phyloP scores from a whole-genome alignment of 306 rosid genomes.

The Casuarina equisetifolia region DNA sequence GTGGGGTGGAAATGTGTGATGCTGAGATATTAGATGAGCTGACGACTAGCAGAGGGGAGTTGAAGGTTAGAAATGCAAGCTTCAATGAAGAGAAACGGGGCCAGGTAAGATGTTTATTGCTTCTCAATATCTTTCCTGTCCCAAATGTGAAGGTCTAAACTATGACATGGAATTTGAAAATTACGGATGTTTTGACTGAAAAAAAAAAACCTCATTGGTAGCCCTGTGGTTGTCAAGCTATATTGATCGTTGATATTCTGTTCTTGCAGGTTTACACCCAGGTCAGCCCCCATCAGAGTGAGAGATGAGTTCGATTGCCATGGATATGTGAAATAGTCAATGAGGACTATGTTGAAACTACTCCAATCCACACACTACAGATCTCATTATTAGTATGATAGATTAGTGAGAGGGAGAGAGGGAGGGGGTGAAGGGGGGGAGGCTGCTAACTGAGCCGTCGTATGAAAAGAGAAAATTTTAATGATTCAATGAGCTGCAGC shows the following conservation, averaged over 20 bases:
- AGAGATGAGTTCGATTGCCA: neutral
- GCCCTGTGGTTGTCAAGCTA: neutral
- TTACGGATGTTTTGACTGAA: neutral
- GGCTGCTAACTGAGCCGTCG: neutral
- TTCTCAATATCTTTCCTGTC: neutral
- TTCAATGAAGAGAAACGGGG: constrained; percentile 55
- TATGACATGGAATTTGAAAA: neutral
- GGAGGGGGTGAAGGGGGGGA: neutral
- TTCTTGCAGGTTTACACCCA: constrained; percentile 46
- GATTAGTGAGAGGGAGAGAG: neutral
- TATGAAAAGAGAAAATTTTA: neutral
- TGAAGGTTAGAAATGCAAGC: constrained; percentile 65
- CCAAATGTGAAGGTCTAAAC: neutral
- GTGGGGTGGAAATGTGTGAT: constrained; percentile 36
- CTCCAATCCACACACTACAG: neutral
- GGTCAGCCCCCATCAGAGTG: constrained; percentile 8
- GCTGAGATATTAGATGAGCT: constrained; percentile 79
- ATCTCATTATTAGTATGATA: neutral
- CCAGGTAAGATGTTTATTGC: constrained; percentile 42
- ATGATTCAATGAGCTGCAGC: neutral
- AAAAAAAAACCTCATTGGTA: neutral
- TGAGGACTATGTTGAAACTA: neutral
- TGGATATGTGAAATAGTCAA: neutral
- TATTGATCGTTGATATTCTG: neutral
- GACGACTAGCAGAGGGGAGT: constrained; percentile 80